Conservation (phyloP, 345 rosid species). For the Excoecaria cochinchinensis region DNA sequence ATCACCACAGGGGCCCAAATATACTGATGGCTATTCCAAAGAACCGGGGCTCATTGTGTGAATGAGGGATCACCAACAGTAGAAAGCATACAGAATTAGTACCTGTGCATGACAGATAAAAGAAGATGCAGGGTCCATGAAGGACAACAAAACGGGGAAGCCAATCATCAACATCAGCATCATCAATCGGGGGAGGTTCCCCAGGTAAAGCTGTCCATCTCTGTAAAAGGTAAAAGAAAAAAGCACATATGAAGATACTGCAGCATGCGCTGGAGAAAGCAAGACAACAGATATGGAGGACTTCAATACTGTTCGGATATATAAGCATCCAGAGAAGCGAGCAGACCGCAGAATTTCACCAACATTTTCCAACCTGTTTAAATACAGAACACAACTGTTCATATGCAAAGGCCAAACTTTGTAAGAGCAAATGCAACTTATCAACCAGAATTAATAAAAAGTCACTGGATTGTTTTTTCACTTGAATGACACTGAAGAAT, state of each 20-base stretch:
- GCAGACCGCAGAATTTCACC: constrained; percentile 92
- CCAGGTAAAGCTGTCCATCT: constrained; percentile 97
- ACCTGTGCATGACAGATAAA: constrained; percentile 80
- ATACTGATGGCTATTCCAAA: not conserved
- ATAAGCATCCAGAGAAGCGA: constrained; percentile 77
- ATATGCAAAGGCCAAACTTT: not conserved
- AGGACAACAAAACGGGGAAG: constrained; percentile 94
- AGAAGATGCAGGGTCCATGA: constrained; percentile 84
- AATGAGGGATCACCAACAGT: not conserved
- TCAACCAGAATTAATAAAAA: not conserved
- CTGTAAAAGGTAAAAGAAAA: constrained; percentile 32
- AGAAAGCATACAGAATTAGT: constrained; percentile 7
- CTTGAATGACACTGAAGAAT: not conserved
- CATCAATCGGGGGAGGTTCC: constrained; percentile 90
- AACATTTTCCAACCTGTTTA: constrained; percentile 77
- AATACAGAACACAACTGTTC: not conserved
- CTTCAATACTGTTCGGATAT: constrained; percentile 65
- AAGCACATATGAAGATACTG: constrained; percentile 9
- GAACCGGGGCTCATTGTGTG: not conserved
- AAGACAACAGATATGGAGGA: constrained; percentile 3
- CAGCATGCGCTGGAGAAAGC: constrained; percentile 20
- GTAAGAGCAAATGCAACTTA: not conserved
- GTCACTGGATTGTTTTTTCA: not conserved
- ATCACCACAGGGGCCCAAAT: not conserved
- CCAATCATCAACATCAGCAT: constrained; percentile 94